Percentiles rank a stretch among this genome's conserved stretches.
Conservation (phyloP, 768 basidiomycete species). For the Rhizopogon vinicolor region DNA sequence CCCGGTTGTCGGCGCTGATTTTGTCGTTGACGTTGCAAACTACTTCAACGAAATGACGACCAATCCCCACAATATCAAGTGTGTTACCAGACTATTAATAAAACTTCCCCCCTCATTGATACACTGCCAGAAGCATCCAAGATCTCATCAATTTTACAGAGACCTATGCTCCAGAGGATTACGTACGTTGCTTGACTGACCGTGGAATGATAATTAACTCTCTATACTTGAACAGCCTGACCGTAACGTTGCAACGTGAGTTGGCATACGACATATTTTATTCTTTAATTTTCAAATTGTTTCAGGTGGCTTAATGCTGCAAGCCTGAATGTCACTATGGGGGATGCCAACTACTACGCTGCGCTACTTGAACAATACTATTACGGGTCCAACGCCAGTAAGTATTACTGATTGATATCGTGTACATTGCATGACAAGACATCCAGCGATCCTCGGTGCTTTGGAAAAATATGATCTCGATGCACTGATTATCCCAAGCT, state of each 20-base stretch:
- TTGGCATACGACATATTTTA: too few species aligned
- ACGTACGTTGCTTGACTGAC: background rate
- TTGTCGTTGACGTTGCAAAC: background rate
- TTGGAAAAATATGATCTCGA: slow-evolving; percentile 43
- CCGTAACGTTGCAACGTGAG: background rate
- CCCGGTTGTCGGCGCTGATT: background rate
- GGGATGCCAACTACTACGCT: background rate
- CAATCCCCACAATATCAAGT: background rate
- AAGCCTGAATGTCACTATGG: background rate
- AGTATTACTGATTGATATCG: background rate
- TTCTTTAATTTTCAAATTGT: background rate
- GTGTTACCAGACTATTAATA: too few species aligned
- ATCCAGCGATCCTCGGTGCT: slow-evolving; percentile 46
- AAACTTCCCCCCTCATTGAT: background rate
- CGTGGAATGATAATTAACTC: background rate
- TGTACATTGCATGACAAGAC: background rate
- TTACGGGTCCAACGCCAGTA: background rate
- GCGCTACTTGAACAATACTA: background rate
- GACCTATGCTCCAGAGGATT: background rate
- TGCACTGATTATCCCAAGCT: slow-evolving; percentile 44
- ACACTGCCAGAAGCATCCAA: background rate
- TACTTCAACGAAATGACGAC: slow-evolving; percentile 1
- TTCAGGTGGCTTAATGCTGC: background rate
- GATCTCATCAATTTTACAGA: background rate
- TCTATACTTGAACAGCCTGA: background rate